phyloP scores from a whole-genome alignment of 352 stramenopile genomes.

The Plasmopara viticola region DNA sequence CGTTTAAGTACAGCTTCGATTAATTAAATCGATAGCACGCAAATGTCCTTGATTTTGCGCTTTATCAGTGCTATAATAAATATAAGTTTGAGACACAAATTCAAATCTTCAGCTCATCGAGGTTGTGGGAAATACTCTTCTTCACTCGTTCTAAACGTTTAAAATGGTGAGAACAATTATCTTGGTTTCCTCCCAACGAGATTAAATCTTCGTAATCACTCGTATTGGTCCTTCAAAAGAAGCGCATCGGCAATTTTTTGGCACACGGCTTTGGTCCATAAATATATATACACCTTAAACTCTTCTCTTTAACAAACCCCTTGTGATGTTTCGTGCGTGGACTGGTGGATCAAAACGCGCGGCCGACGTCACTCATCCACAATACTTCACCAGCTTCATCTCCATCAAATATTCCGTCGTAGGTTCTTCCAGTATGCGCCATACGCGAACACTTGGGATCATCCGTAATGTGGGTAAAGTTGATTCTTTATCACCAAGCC shows the following conservation, averaged over 20 bases:
- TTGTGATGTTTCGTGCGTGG: slow-evolving; percentile 18
- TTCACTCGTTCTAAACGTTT: no score
- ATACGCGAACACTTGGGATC: slow-evolving; percentile 3
- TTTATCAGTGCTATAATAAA: no score
- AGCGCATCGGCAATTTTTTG: slow-evolving; percentile 11
- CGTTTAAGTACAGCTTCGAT: no score
- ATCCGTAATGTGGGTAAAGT: slow-evolving; percentile 8
- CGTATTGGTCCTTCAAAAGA: slow-evolving; percentile 12
- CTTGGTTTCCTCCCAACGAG: slow-evolving; percentile 19
- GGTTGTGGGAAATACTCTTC: background rate
- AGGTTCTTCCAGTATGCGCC: background rate
- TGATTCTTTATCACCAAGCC: background rate
- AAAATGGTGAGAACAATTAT: no score
- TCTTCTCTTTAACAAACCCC: slow-evolving; percentile 16
- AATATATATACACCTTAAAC: slow-evolving; percentile 26
- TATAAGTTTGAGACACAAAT: no score
- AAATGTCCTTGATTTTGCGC: no score
- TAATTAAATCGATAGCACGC: no score
- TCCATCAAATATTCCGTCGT: slow-evolving; percentile 15
- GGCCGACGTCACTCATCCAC: background rate
- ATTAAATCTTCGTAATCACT: slow-evolving; percentile 17
- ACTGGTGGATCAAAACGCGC: slow-evolving; percentile 19
- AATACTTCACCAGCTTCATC: slow-evolving; percentile 4
- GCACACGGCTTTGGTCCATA: slow-evolving; percentile 22
- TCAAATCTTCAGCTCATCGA: slow-evolving; percentile 4